Conservation (phyloP, 805 yeast species). For the Sugiyamaella americana region DNA sequence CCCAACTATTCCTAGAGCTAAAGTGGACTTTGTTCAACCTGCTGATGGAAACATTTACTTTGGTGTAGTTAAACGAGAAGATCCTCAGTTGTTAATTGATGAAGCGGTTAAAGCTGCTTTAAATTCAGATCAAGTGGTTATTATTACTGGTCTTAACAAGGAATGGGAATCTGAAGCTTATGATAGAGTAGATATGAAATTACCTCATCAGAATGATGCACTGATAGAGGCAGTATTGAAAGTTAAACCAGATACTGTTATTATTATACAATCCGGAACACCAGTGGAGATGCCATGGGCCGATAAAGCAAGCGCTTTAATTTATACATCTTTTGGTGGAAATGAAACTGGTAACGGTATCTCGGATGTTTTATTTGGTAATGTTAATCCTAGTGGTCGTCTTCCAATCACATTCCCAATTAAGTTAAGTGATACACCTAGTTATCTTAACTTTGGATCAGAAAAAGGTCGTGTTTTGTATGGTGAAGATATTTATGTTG, state of each 20-base stretch:
- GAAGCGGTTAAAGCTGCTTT: slow-evolving; percentile 44
- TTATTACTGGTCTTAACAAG: slow-evolving; percentile 42
- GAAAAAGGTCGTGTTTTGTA: slow-evolving; percentile 45
- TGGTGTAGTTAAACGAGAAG: slow-evolving; percentile 31
- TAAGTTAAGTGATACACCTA: slow-evolving; percentile 43
- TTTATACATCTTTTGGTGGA: slow-evolving; percentile 55
- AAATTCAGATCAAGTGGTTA: slow-evolving; percentile 42
- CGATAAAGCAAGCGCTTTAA: slow-evolving; percentile 36
- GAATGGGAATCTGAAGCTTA: slow-evolving; percentile 53
- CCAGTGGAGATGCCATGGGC: slow-evolving; percentile 54
- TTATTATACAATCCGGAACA: slow-evolving; percentile 51
- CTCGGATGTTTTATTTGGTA: slow-evolving; percentile 55
- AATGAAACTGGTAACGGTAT: slow-evolving; percentile 51
- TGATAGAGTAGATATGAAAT: slow-evolving; percentile 41
- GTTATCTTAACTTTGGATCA: slow-evolving; percentile 30
- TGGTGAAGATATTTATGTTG: slow-evolving; percentile 61
- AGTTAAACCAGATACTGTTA: slow-evolving; percentile 42
- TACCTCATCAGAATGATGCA: slow-evolving; percentile 39
- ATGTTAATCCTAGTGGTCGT: slow-evolving; percentile 51
- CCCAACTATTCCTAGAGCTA: no score
- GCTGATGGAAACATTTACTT: slow-evolving; percentile 34
- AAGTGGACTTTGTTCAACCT: no score
- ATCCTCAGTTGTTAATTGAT: slow-evolving; percentile 31
- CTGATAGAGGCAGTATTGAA: slow-evolving; percentile 38
- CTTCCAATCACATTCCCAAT: slow-evolving; percentile 48